Base-by-base conservation (phyloP, 2,329 filamentous ascomycete genomes). In the Harringtonia aguacate region DNA sequence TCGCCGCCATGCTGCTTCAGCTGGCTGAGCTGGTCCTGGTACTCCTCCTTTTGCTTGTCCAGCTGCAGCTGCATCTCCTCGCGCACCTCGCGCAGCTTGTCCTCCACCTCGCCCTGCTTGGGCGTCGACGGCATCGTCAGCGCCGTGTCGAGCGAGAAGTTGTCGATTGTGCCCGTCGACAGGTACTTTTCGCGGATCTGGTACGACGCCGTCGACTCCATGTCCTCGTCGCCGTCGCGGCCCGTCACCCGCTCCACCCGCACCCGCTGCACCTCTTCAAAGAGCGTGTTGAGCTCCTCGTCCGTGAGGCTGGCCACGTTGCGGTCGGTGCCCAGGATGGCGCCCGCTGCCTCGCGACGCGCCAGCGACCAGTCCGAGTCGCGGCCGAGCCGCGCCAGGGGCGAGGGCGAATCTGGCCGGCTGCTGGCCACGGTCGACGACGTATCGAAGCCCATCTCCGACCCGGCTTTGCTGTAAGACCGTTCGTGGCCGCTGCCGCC, bases 301-400 rank as follows among this genome's bases (percentile, higher is more conserved):
- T 98, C 92, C 0, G 84, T 92, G 42, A 98, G 68, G 50, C 84
- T 86, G 10, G 85, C 80, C 48, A 98, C 87, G 55, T 92, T 94
- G 56, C 95, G 88, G 57, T 95, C 90, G 2, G 85, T 79, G 7
- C 92, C 92, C 18, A 97, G 69, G 48, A 95, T 85, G 2, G 89
- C 88, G 48, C 83, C 81, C 8, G 92, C 88, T n/a, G 92, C 92
- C 67, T 98, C 92, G 55, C 88, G 74, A 52, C 92, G 77, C 18
- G 92, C 92, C 62, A 94, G 85, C 5, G 86, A 92, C 87, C 92
- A 98, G 60, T 98, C 92, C 1, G 85, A 86, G 58, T 97, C 90
- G 42, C 85, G 75, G 3, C 83, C 81, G 44, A 70, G 75, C 34
- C 77, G 72, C 41, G 62, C 59, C 48, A 75, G 76, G 1, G 84